Percentiles rank a stretch among this genome's conserved stretches.
These are phyloP conservation scores for Macrophomina pseudophaseolina DNA, from an alignment of 2,329 filamentous ascomycete species.

Conservation along the genomic window DNA sequence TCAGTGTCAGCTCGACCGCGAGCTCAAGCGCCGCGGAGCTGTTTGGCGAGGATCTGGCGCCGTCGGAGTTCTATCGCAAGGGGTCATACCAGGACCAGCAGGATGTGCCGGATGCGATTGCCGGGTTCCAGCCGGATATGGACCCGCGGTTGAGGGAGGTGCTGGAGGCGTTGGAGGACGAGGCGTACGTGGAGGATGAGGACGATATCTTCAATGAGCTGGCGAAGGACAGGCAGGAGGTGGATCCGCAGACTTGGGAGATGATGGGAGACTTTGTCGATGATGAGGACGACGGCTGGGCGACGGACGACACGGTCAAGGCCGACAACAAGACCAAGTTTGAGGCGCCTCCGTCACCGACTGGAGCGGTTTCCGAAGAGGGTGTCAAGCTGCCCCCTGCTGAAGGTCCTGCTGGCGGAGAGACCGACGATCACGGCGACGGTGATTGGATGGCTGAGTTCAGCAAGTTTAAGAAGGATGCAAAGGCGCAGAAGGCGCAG, in stretches of 20 bases:
- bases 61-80: constrained; percentile 77
- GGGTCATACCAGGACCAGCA: constrained; percentile 91
- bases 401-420: constrained; percentile 36
- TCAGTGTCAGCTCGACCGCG: constrained; percentile 50
- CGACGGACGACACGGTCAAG: constrained; percentile 88
- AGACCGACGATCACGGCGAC: constrained; percentile 54
- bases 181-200: constrained; percentile 84
- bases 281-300: constrained; percentile 83
- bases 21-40: constrained; percentile 53
- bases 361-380: constrained; percentile 45
- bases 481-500: constrained; percentile 52
- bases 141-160: constrained; percentile 90
- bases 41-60: constrained; percentile 75
- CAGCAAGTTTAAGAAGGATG: constrained; percentile 88
- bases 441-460: constrained; percentile 92
- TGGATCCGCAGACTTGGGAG: constrained; percentile 82
- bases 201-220: constrained; percentile 84
- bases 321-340: constrained; percentile 48
- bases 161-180: constrained; percentile 91
- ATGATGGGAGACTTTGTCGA: constrained; percentile 49
- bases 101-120: constrained; percentile 86
- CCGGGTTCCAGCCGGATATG: constrained; percentile 97
- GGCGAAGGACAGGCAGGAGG: constrained; percentile 71
- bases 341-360: constrained; percentile 32
- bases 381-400: constrained; percentile 37